Evolutionary conservation across 2,329 filamentous ascomycete species (phyloP).

Genomic region (Lojkania enalia): DNA sequence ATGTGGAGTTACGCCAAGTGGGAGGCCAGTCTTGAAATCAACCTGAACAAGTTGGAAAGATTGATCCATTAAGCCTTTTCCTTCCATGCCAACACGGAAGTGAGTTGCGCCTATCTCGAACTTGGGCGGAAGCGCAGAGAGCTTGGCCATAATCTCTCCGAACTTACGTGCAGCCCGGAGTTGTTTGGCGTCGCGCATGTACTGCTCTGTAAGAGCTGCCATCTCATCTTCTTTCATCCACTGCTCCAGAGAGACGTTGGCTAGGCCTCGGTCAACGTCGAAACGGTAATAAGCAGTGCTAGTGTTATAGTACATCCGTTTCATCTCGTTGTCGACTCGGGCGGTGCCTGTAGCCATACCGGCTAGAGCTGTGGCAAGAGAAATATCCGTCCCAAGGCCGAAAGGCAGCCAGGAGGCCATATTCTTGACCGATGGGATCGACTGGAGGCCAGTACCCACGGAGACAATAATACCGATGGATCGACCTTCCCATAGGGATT

Average conservation of each 20-base stretch:
- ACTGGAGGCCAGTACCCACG: constrained; percentile 44
- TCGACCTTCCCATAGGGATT: constrained; percentile 44
- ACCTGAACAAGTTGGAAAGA: constrained; percentile 39
- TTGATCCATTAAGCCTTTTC: constrained; percentile 33
- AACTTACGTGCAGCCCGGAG: constrained; percentile 32
- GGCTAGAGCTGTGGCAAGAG: constrained; percentile 40
- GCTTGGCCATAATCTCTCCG: constrained; percentile 42
- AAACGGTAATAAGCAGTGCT: constrained; percentile 45
- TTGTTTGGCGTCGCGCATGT: constrained; percentile 43
- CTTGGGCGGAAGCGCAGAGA: constrained; percentile 39
- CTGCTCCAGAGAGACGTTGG: constrained; percentile 44
- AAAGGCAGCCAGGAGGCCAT: constrained; percentile 45
- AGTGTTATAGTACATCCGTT: constrained; percentile 44
- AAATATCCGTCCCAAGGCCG: constrained; percentile 44
- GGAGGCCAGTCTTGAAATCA: constrained; percentile 45
- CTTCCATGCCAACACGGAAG: constrained; percentile 40
- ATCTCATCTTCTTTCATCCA: constrained; percentile 49
- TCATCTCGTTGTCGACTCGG: constrained; percentile 47
- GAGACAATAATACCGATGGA: constrained; percentile 46
- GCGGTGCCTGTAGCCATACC: constrained; percentile 45
- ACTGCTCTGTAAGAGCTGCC: constrained; percentile 44
- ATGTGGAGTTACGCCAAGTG: constrained; percentile 25
- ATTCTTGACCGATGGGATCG: constrained; percentile 43
- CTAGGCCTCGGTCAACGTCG: constrained; percentile 46
- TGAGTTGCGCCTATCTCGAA: constrained; percentile 40